Evolutionary conservation across 805 yeast species (phyloP).

Genomic region (Candida nemodendra): DNA sequence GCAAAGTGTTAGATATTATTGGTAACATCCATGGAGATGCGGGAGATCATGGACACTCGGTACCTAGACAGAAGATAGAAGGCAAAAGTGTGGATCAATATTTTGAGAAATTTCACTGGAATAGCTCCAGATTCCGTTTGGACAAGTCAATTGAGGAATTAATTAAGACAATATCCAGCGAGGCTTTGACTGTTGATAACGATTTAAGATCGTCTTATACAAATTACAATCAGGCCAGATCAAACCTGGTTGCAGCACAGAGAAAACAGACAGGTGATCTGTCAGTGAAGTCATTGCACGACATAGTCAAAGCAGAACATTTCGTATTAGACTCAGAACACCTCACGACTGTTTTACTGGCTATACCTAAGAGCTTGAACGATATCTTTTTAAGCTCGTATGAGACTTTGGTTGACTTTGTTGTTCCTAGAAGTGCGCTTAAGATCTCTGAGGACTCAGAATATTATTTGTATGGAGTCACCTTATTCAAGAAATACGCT

Average conservation of each 20-base stretch:
- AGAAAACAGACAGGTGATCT: conserved; percentile 92
- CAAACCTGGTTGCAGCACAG: conserved; percentile 83
- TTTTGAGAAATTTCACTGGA: conserved; percentile 81
- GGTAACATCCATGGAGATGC: conserved; percentile 40
- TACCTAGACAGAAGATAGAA: conserved; percentile 32
- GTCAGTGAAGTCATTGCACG: conserved; percentile 86
- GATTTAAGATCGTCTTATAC: conserved; percentile 80
- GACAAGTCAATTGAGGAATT: conserved; percentile 82
- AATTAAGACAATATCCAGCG: conserved; percentile 65
- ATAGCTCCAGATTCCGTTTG: conserved; percentile 76
- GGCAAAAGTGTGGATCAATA: conserved; percentile 56
- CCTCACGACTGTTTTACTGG: conserved; percentile 80
- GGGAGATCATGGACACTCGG: conserved; percentile 8
- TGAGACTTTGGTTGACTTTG: conserved; percentile 75
- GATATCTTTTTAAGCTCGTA: conserved; percentile 64
- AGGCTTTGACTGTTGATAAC: conserved; percentile 77
- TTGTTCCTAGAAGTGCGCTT: conserved; percentile 88
- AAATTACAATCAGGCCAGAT: conserved; percentile 76
- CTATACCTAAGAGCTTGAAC: conserved; percentile 70
- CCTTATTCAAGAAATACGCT: conserved; percentile 79
- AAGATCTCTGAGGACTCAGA: conserved; percentile 72
- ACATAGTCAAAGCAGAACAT: conserved; percentile 77
- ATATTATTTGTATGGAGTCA: conserved; percentile 69
- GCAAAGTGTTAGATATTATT: conserved; percentile 76
- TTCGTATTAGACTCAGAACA: conserved; percentile 86